Conservation (phyloP, 257 asterid genomes). For the Dorcoceras hygrometricum region DNA sequence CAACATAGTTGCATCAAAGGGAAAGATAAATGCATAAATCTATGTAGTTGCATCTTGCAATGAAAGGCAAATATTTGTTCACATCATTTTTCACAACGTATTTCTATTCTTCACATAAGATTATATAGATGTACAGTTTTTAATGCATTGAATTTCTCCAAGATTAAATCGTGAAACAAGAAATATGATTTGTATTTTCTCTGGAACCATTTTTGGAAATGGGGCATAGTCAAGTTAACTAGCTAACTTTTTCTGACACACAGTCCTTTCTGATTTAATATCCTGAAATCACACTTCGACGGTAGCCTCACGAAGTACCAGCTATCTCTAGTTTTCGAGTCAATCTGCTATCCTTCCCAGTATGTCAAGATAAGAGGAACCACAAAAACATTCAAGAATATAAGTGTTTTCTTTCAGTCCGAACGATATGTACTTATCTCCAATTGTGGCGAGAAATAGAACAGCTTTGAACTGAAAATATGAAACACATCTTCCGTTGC, state of each 20-base stretch:
- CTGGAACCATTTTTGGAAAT: too few species aligned
- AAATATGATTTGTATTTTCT: neutral
- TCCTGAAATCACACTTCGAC: neutral
- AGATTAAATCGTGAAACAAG: slow-evolving; percentile 5
- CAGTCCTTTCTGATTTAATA: neutral
- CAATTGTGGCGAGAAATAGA: too few species aligned
- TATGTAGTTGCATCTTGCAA: neutral
- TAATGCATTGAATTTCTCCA: neutral
- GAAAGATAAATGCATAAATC: neutral
- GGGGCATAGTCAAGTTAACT: too few species aligned
- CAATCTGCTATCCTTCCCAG: neutral
- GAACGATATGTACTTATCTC: too few species aligned
- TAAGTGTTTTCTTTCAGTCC: neutral
- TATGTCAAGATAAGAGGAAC: neutral
- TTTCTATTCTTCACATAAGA: neutral
- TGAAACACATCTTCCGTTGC: too few species aligned
- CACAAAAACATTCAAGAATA: neutral
- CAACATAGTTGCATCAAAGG: slow-evolving; percentile 1
- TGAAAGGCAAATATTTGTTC: too few species aligned
- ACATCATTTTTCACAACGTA: neutral
- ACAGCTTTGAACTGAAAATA: too few species aligned
- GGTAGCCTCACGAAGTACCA: neutral
- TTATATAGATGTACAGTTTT: neutral
- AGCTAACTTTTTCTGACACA: neutral
- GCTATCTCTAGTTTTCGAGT: neutral